A percentile compares a stretch with the other conserved stretches of the same genome.
Evolutionary conservation across 352 stramenopile species (phyloP).

Genomic region (Phytophthora pini): DNA sequence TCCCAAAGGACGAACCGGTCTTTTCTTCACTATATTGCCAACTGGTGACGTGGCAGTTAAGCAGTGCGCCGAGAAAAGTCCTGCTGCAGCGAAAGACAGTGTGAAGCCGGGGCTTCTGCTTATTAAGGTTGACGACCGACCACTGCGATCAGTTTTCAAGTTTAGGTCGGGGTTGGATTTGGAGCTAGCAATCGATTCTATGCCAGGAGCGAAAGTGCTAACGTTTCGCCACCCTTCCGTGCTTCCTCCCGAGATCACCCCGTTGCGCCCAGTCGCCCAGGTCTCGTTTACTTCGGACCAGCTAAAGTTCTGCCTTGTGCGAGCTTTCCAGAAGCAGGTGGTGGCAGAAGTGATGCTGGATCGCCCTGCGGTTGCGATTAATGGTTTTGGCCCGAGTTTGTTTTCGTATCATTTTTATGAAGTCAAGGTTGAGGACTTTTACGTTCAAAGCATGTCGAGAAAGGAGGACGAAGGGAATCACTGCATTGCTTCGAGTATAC

Average conservation of each 20-base stretch:
- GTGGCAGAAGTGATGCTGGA: conserved; percentile 67
- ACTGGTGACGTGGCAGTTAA: conserved; percentile 56
- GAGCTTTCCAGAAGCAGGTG: conserved; percentile 64
- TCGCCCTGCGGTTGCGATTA: conserved; percentile 58
- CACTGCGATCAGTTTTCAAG: conserved; percentile 52
- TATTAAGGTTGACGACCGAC: conserved; percentile 73
- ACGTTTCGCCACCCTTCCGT: conserved; percentile 84
- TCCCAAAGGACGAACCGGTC: conserved; percentile 62
- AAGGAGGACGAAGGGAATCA: conserved; percentile 47
- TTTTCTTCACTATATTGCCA: conserved; percentile 59
- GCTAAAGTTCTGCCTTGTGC: conserved; percentile 75
- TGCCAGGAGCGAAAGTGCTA: conserved; percentile 58
- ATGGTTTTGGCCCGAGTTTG: conserved; percentile 76
- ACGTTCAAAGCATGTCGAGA: conserved; percentile 71
- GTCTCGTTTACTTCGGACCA: conserved; percentile 62
- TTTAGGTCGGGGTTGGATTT: conserved; percentile 64
- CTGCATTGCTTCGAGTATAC: conserved; percentile 84
- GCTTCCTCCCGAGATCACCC: conserved; percentile 62
- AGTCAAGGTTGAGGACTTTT: conserved; percentile 73
- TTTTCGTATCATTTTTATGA: conserved; percentile 88
- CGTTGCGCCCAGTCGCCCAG: conserved; percentile 54
- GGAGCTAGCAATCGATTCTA: conserved; percentile 60
- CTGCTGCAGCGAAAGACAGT: conserved; percentile 65
- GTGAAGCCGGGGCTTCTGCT: conserved; percentile 79
- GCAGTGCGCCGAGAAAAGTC: conserved; percentile 53